Base-by-base conservation (phyloP, 441 rosid species). In the Eruca vesicaria region DNA sequence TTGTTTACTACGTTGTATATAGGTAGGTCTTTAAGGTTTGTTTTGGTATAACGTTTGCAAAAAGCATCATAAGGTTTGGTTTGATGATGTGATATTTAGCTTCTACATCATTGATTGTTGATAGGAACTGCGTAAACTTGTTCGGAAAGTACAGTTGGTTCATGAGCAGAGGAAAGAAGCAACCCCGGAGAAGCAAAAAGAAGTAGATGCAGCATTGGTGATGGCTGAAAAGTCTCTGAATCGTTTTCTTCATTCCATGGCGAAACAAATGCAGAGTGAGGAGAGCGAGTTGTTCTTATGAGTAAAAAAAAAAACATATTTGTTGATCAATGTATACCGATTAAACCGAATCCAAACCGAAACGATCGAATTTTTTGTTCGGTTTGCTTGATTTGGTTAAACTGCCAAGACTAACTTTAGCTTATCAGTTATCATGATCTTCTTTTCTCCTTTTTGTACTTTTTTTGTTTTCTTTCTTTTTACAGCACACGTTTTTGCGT, bases 91-190 rank as follows among this genome's bases (percentile, higher is more conserved):
- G 11, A 6, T 29, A 9, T 14, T 19, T 64, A 72, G 28, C 66
- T 43, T 53, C 4, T 14, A 7, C 38, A 10, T 10, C 29, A 29
- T n/a, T 71, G 15, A 58, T 60, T 65, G 73, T 45, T 69, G 29
- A 38, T 73, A 94, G 98, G 96, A 91, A 73, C 70, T 94, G 64
- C 90, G 91, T 18, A 87, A 81, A 72, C 95, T 90, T 71, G 92
- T 94, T 32, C 86, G 92, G 53, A 82, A 56, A 76, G 91, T 88
- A 36, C 90, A 87, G 31, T 63, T 75, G 21, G 81, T 68, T 77
- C 84, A 80, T 69, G 87, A 90, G 57, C 83, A 64, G 71, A 68
- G 71, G 12, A 76, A 73, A 65, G 29, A n/a, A 6, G 35, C 23
- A 15, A 32, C 78, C 1, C 80, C 83, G 61, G 92, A 82, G 68